Evolutionary conservation across 805 yeast genomes (phyloP).

Genomic region (Barnettozyma sucrosica): DNA sequence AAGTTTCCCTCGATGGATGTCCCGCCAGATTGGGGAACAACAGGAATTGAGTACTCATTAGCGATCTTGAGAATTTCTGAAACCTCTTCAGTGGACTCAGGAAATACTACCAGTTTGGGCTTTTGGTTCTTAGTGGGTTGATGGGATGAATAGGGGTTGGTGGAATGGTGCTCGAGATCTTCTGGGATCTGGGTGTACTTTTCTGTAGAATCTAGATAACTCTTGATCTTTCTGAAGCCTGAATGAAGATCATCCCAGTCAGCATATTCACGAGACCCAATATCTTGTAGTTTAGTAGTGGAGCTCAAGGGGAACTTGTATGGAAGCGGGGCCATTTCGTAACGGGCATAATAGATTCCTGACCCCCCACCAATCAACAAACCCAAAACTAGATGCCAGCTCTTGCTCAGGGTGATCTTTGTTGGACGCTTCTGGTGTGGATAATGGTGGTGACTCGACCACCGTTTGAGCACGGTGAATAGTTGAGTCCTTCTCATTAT

Average conservation of each 20-base stretch:
- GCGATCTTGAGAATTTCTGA: constrained; percentile 49
- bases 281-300: constrained; percentile 14
- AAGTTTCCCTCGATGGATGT: constrained; percentile 66
- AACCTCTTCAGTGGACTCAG: constrained; percentile 51
- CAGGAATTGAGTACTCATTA: constrained; percentile 48
- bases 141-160: constrained; percentile 45
- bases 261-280: constrained; percentile 16
- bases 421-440: constrained; percentile 4
- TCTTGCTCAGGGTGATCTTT: constrained; percentile 2
- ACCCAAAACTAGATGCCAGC: constrained; percentile 7
- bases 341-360: constrained; percentile 14
- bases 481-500: neutral
- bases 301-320: constrained; percentile 17
- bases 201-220: constrained; percentile 8
- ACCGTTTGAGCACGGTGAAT: neutral
- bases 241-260: constrained; percentile 5
- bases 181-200: constrained; percentile 24
- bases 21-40: constrained; percentile 60
- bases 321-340: constrained; percentile 11
- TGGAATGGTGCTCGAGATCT: constrained; percentile 41
- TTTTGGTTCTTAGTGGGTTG: constrained; percentile 39
- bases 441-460: constrained; percentile 1
- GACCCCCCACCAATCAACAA: constrained; percentile 8
- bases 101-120: constrained; percentile 40
- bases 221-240: constrained; percentile 14